Evolutionary conservation across 352 stramenopile species (phyloP).

Genomic region (Pythium oligandrum): DNA sequence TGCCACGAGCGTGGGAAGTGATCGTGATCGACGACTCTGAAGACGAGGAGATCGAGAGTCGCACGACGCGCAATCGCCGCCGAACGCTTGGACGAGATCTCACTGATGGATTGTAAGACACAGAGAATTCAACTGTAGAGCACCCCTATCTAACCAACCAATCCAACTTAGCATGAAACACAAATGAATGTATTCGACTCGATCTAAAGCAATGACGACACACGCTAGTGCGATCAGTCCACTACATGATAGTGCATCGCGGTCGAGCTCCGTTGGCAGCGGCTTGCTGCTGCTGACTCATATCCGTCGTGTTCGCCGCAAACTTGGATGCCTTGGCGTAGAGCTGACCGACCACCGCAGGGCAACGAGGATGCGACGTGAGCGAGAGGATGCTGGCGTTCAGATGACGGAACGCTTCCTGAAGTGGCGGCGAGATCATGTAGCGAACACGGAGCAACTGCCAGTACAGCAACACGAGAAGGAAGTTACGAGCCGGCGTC

Average conservation of each 20-base stretch:
- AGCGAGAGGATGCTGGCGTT: slow-evolving; percentile 56
- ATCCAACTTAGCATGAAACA: no score
- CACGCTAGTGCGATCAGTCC: not conserved
- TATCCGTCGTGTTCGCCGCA: slow-evolving; percentile 61
- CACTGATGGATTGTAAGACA: slow-evolving; percentile 12
- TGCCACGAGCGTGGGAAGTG: slow-evolving; percentile 52
- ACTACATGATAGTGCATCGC: slow-evolving; percentile 75
- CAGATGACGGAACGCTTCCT: slow-evolving; percentile 73
- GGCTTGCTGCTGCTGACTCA: slow-evolving; percentile 33
- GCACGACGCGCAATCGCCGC: slow-evolving; percentile 21
- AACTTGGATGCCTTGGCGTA: slow-evolving; percentile 78
- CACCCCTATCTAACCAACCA: no score
- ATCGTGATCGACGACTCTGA: slow-evolving; percentile 80
- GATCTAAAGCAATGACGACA: not conserved
- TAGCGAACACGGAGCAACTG: slow-evolving; percentile 88
- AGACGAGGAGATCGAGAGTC: slow-evolving; percentile 18
- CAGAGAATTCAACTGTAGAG: no score
- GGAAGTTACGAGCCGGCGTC: slow-evolving; percentile 77
- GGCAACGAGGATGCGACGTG: slow-evolving; percentile 66
- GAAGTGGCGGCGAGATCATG: slow-evolving; percentile 86
- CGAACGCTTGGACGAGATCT: slow-evolving; percentile 11
- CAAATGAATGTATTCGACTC: no score
- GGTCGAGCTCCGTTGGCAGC: slow-evolving; percentile 20
- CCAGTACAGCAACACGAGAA: slow-evolving; percentile 87
- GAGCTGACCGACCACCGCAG: slow-evolving; percentile 34